Evolutionary conservation across 805 yeast genomes (phyloP).

Genomic region (Yarrowia sp.): DNA sequence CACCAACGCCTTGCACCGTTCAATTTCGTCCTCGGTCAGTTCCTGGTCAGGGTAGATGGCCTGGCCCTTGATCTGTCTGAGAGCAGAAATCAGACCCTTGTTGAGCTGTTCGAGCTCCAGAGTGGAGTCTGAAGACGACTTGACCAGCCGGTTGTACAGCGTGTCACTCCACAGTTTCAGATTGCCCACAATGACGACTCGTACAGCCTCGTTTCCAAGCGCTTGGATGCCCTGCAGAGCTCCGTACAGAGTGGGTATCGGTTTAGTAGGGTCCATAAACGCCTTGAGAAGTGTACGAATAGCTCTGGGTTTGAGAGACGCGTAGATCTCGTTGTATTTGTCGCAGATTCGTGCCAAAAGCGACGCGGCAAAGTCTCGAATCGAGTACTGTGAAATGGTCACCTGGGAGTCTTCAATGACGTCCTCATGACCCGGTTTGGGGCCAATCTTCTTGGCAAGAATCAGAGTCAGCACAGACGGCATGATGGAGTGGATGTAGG

Average conservation of each 20-base stretch:
- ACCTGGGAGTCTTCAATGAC: background rate
- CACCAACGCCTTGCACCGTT: constrained; percentile 40
- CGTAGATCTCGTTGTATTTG: constrained; percentile 78
- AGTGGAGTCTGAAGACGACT: constrained; percentile 3
- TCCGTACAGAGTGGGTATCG: constrained; percentile 89
- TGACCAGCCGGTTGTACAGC: background rate
- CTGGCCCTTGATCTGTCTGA: constrained; percentile 44
- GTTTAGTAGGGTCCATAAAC: constrained; percentile 76
- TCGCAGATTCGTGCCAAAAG: constrained; percentile 73
- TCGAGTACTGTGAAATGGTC: constrained; percentile 42
- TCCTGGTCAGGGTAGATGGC: constrained; percentile 45
- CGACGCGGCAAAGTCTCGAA: constrained; percentile 85
- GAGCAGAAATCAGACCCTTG: constrained; percentile 52
- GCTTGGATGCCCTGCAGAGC: constrained; percentile 79
- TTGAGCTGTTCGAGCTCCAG: constrained; percentile 49
- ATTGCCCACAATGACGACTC: constrained; percentile 81
- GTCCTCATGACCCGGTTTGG: constrained; percentile 36
- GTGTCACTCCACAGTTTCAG: constrained; percentile 63
- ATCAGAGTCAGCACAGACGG: constrained; percentile 92
- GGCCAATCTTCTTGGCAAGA: constrained; percentile 83
- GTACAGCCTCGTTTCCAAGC: constrained; percentile 81
- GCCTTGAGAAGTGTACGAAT: constrained; percentile 91
- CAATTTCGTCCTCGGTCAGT: constrained; percentile 49
- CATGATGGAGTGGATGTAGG: constrained; percentile 93
- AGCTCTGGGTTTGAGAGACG: constrained; percentile 87